phyloP scores from a whole-genome alignment of 164 flowering plant genomes.

The Akebia trifoliata region DNA sequence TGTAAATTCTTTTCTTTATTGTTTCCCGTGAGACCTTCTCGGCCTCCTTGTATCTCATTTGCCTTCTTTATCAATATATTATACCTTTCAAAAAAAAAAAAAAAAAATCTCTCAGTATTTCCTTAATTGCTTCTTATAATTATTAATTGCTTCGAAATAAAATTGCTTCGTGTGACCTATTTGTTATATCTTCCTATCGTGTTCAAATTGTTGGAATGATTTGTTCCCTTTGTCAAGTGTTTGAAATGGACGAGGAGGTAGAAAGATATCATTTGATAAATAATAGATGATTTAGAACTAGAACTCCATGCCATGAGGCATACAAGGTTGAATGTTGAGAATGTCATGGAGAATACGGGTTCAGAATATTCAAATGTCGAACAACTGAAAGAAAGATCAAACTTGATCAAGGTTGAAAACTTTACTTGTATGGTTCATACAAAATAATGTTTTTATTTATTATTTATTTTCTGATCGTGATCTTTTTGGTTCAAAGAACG shows the following conservation, averaged over 20 bases:
- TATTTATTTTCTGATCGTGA: not conserved
- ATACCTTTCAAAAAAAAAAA: no score
- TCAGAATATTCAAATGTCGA: constrained; percentile 20
- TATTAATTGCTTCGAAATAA: no score
- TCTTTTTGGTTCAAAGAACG: constrained; percentile 3
- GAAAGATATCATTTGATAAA: constrained; percentile 44
- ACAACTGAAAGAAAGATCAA: constrained; percentile 24
- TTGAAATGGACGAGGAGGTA: constrained; percentile 74
- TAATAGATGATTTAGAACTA: constrained; percentile 49
- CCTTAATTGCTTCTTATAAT: not conserved
- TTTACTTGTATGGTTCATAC: constrained; percentile 3
- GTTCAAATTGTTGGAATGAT: constrained; percentile 1
- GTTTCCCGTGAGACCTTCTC: no score
- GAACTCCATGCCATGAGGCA: constrained; percentile 54
- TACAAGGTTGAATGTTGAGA: constrained; percentile 50
- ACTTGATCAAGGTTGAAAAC: constrained; percentile 43
- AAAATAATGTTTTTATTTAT: no score
- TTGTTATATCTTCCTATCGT: not conserved
- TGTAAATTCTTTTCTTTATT: no score
- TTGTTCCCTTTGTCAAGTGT: constrained; percentile 37
- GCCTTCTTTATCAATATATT: no score
- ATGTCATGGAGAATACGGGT: constrained; percentile 31
- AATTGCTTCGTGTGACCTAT: no score
- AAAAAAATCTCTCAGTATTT: not conserved
- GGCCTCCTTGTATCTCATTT: no score